Base-by-base conservation (phyloP, 805 yeast species). In the Helenozyma baotianmanensis region DNA sequence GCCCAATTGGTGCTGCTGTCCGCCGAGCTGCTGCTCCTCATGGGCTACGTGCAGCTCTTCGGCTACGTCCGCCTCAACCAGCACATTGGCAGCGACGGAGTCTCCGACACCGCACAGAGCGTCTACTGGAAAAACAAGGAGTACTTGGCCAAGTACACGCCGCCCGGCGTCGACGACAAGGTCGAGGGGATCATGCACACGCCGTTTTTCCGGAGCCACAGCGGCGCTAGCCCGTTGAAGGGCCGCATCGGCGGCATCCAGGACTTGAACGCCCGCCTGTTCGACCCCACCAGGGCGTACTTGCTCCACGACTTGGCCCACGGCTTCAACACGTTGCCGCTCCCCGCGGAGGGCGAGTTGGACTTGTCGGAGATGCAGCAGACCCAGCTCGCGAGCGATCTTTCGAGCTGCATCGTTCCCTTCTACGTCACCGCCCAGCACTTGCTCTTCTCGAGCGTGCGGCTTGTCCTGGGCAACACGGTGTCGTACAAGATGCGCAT, bases 41-140 rank as follows among this genome's bases (percentile, higher is more conserved):
- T 65, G 21, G 70, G 70, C 1, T 56, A 64, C 39, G 37, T 64
- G 14, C 72, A 66, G 42, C 39, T 66, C 32, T 40, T 62, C 27
- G 72, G 72, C 4, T 63, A 56, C 25, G 58, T 60, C 10, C 59
- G 63, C 7, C 52, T 61, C 19, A 66, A 66, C 41, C 63, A 63
- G 37, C 53, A 54, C 29, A 52, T 62, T 29, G 60, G 49, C 25
- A 30, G 43, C 21, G 43, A 36, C 23, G 30, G 35, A n/a, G 38
- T 39, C 11, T 27, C 39, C 4, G 39, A 49, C 18, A 32, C 25
- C 23, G 32, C 47, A 12, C 42, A 33, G 32, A 36, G 38, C 11
- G 37, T 44, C 5, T 58, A 62, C 57, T 66, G 72, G 72, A 49
- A 49, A 14, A 63, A 66, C 46, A 38, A 35, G 13, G 68, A 63